Conservation (phyloP, 2,329 filamentous ascomycete genomes). For the Leptographium wingfieldii region DNA sequence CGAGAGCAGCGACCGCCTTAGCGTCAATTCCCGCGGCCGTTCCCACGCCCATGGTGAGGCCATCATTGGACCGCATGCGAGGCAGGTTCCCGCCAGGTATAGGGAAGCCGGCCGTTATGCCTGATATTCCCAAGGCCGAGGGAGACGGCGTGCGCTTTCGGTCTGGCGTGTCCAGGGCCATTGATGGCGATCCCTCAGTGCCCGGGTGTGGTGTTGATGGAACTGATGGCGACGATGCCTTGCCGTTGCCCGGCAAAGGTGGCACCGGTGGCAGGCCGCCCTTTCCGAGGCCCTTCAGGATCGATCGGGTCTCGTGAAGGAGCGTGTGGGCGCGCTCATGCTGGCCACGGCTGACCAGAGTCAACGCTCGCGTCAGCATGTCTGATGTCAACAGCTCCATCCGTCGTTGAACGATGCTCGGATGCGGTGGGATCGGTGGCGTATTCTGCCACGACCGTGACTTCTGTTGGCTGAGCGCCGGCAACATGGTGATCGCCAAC, state of each 20-base stretch:
- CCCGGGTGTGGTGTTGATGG: constrained; percentile 37
- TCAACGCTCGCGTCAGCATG: constrained; percentile 88
- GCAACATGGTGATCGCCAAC: constrained; percentile 90
- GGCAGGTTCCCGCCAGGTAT: constrained; percentile 27
- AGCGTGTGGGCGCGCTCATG: constrained; percentile 90
- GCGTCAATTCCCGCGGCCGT: constrained; percentile 63
- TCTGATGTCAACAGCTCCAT: constrained; percentile 98
- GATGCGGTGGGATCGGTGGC: constrained; percentile 87
- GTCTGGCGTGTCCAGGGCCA: constrained; percentile 33
- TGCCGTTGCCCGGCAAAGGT: constrained; percentile 32
- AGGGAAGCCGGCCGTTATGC: constrained; percentile 26
- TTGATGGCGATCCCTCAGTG: constrained; percentile 30
- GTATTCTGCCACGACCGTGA: constrained; percentile 50
- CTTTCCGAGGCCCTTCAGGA: constrained; percentile 90
- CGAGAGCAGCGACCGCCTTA: constrained; percentile 70
- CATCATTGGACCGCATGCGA: constrained; percentile 42
- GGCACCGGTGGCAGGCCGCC: constrained; percentile 85
- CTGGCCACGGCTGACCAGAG: constrained; percentile 79
- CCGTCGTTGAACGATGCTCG: constrained; percentile 84
- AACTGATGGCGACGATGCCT: constrained; percentile 25
- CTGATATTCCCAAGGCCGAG: constrained; percentile 34
- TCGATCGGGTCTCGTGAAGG: constrained; percentile 83
- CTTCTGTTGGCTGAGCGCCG: constrained; percentile 49
- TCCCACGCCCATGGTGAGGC: constrained; percentile 38
- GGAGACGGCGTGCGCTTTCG: constrained; percentile 44